Evolutionary conservation across 768 basidiomycete species (phyloP), one percentile per base, ranked within the genome.

Genomic region (Tylopilus felleus): DNA sequence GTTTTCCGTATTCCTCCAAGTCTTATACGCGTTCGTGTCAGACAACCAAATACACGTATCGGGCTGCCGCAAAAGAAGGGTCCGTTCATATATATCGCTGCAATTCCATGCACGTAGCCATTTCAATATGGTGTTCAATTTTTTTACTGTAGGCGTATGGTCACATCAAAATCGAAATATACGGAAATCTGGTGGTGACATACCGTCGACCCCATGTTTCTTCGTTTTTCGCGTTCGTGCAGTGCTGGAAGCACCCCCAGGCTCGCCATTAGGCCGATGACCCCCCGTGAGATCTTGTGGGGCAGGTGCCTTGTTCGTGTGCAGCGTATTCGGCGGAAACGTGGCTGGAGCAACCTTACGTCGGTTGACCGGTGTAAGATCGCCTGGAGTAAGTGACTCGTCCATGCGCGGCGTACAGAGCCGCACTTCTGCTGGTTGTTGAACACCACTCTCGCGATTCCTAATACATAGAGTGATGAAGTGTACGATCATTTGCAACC

Each of bases 41-140:
- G 16, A 16, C 17, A 36, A 17, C 61, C 61, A 63, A 8, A 4
- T 25, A 9, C 61, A 63, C 1, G 58, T 63, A 10, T 36, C 58
- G 0, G 27, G 45, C 1, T 61, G 58, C 0, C 52, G 51, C 13
- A 53, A 6, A 21, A 8, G n/a, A 4, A 22, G 21, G 0, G 39
- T 57, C 16, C 28, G 29, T 25, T 21, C 23, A 13, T 56, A 52
- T 2, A 14, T 61, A 2, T 38, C 52, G 17, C 31, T 25, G 33
- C 47, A 59, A 2, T 21, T 50, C 49, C 41, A 51, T 21, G 52
- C 48, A n/a, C 25, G 6, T 0, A 63, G 48, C 53, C 51, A 48
- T 41, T 8, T 16, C 19, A 63, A 2, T 1, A 64, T 39, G 4
- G 1, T 17, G 0, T 55, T 28, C 2, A 63, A 4, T 22, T 55